Percentiles rank a stretch among this genome's conserved stretches.
Conservation (phyloP, 805 yeast genomes). For the Kodamaea neixiangensis region DNA sequence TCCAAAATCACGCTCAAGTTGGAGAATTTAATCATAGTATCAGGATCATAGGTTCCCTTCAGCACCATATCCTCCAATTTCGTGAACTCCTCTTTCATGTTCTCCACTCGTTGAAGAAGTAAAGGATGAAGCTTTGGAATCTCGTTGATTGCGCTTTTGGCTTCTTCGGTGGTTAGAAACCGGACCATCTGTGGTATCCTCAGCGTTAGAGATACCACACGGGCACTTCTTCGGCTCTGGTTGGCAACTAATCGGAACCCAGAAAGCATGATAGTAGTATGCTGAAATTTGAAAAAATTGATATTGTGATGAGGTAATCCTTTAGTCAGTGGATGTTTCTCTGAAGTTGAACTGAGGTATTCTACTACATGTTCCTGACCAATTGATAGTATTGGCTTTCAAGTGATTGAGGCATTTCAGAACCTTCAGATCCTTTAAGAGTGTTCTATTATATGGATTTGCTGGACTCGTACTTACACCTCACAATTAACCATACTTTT, state of each 20-base stretch:
- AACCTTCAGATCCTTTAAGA: too few relatives aligned
- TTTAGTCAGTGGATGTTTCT: neutral
- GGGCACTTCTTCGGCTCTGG: neutral
- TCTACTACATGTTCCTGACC: too few relatives aligned
- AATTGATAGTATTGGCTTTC: too few relatives aligned
- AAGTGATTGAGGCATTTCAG: too few relatives aligned
- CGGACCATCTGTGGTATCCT: neutral
- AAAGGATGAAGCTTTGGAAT: conserved; percentile 40
- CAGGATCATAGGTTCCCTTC: conserved; percentile 37
- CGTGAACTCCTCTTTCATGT: conserved; percentile 29
- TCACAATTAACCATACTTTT: too few relatives aligned
- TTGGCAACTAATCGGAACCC: neutral
- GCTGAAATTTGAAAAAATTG: neutral
- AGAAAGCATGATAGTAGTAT: neutral
- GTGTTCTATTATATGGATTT: too few relatives aligned
- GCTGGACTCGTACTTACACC: too few relatives aligned
- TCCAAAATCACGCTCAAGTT: conserved; percentile 33
- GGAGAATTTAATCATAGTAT: conserved; percentile 32
- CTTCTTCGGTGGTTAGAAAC: conserved; percentile 2
- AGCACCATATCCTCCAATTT: conserved; percentile 29
- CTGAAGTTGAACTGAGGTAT: too few relatives aligned
- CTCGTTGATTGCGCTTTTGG: conserved; percentile 6
- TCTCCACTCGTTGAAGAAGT: conserved; percentile 38
- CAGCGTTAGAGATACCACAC: neutral
- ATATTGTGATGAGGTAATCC: neutral